Base-by-base conservation (phyloP, 2,329 filamentous ascomycete genomes). In the Trichoderma sp. region DNA sequence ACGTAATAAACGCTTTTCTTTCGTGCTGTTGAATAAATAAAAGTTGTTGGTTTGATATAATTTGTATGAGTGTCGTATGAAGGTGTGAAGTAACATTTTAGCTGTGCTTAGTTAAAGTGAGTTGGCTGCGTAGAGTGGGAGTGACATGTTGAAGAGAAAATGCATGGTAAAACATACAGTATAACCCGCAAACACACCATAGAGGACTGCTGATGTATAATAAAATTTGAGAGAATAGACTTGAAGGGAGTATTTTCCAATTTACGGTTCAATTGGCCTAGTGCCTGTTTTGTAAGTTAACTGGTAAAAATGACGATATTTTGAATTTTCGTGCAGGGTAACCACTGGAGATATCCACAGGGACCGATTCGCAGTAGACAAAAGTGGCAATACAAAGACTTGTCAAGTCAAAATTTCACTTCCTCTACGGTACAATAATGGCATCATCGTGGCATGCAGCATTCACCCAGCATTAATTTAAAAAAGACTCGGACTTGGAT, bases 401-500 rank as follows among this genome's bases (percentile, higher is more conserved):
- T n/a, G n/a, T n/a, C n/a, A n/a, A n/a, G n/a, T n/a, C n/a, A n/a
- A n/a, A n/a, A n/a, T n/a, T n/a, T n/a, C n/a, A 63, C 6, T 7
- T 9, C 20, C n/a, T 6, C n/a, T 23, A 1, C n/a, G 43, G n/a
- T 23, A 50, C 2, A 20, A 9, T 0, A 20, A 20, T n/a, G 17
- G 17, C 17, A 20, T 47, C 17, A 20, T 47, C 43, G 9, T 20
- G n/a, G 11, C 43, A 50, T 15, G 8, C 23, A 43, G 20, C 28
- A 39, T 67, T 71, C 69, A 67, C 63, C 5, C 12, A 15, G 26
- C 17, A 34, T 55, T 39, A 50, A 12, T 47, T 36, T 3, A 20
- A 50, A 39, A 34, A 58, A 61, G 67, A 67, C 58, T n/a, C 64
- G 70, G 71, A 73, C 74, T 79, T 76, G 76, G 76, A 78, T 78